phyloP scores from a whole-genome alignment of 2,329 filamentous ascomycete species.

The Xylaria hypoxylon region DNA sequence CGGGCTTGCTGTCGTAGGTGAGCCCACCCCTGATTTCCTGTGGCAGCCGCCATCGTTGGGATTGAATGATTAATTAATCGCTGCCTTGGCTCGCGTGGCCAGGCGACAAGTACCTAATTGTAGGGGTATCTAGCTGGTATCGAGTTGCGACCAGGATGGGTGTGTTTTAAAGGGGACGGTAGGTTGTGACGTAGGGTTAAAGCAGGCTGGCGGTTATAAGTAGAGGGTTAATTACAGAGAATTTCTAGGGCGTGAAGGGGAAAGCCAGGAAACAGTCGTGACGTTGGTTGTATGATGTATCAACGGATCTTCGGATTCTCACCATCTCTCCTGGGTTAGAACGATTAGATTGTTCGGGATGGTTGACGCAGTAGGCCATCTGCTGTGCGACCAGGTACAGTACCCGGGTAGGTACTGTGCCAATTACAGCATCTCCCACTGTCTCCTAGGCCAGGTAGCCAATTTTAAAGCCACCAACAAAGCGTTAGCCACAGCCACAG shows the following conservation, averaged over 20 bases:
- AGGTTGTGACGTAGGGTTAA: constrained; percentile 1
- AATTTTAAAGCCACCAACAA: no score
- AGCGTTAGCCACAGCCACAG: no score
- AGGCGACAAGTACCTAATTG: constrained; percentile 27
- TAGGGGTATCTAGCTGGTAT: not conserved
- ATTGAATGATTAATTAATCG: constrained; percentile 1
- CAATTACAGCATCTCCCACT: not conserved
- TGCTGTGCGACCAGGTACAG: not conserved
- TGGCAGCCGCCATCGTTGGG: constrained; percentile 62
- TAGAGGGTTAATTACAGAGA: not conserved
- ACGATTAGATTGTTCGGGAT: not conserved
- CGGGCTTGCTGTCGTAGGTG: constrained; percentile 94
- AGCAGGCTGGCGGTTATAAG: not conserved
- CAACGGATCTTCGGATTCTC: constrained; percentile 22
- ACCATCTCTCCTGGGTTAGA: not conserved
- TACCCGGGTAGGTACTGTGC: no score
- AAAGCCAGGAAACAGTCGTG: constrained; percentile 2
- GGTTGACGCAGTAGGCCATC: constrained; percentile 2
- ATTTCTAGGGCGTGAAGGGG: not conserved
- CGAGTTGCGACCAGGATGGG: constrained; percentile 9
- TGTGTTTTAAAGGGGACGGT: not conserved
- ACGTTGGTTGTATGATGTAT: not conserved
- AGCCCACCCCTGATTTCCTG: constrained; percentile 80
- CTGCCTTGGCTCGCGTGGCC: constrained; percentile 7
- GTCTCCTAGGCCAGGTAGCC: not conserved